Conservation (phyloP, 2,329 filamentous ascomycete species). For the Alternaria sp. region DNA sequence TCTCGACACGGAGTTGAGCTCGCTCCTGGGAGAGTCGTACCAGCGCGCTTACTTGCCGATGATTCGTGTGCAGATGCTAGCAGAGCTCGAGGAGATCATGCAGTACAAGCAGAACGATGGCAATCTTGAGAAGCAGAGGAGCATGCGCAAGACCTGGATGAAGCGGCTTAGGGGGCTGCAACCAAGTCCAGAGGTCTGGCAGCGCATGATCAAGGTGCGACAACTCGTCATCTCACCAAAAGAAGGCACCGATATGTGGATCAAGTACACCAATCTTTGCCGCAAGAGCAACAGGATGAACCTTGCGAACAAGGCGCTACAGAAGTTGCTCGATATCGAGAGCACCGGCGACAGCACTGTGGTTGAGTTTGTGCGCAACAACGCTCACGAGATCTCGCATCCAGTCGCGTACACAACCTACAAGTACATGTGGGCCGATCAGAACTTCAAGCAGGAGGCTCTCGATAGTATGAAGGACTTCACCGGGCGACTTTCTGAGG, state of each 20-base stretch:
- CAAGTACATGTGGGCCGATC: conserved; percentile 92
- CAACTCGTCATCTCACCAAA: conserved; percentile 88
- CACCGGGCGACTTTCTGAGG: conserved; percentile 66
- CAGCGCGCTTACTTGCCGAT: conserved; percentile 98
- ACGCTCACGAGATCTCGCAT: conserved; percentile 64
- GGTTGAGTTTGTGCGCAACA: conserved; percentile 47
- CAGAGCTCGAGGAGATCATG: conserved; percentile 97
- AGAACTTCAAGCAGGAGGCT: conserved; percentile 48
- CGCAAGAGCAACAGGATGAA: conserved; percentile 95
- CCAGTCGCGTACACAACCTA: conserved; percentile 95
- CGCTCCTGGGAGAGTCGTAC: conserved; percentile 97
- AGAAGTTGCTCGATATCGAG: conserved; percentile 74
- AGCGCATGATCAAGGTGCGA: conserved; percentile 94
- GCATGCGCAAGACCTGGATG: conserved; percentile 95
- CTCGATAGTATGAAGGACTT: conserved; percentile 70
- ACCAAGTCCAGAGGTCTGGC: conserved; percentile 97
- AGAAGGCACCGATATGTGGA: conserved; percentile 99
- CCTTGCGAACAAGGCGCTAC: conserved; percentile 92
- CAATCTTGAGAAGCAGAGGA: conserved; percentile 85
- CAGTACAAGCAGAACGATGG: conserved; percentile 88
- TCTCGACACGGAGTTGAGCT: conserved; percentile 93
- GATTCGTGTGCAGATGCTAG: conserved; percentile 97
- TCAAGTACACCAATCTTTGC: conserved; percentile 98
- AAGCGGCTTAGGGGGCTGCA: conserved; percentile 93
- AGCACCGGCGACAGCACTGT: conserved; percentile 41